These are phyloP conservation scores for Vigna radiata DNA, from an alignment of 306 rosid species.

Conservation along the genomic window DNA sequence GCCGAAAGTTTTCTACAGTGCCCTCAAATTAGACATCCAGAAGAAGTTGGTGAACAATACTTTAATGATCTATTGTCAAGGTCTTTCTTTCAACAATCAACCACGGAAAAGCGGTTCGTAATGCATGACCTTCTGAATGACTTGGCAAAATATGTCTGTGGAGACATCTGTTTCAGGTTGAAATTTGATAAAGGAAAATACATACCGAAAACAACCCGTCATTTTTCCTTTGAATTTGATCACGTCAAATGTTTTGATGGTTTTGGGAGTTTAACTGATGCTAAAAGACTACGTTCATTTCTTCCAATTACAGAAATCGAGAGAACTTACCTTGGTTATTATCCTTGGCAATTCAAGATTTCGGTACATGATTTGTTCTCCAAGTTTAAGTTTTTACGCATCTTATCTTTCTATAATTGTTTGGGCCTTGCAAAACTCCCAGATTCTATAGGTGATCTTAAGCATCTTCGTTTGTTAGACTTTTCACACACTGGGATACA, in stretches of 20 bases:
- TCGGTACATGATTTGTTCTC: background rate
- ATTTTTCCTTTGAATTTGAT: background rate
- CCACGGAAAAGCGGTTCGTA: rapidly evolving
- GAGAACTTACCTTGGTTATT: too few species aligned
- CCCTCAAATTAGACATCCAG: background rate
- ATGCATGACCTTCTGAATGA: background rate
- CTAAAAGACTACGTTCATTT: background rate
- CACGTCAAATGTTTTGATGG: background rate
- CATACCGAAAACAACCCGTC: background rate
- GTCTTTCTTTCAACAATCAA: background rate
- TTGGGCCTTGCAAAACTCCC: background rate
- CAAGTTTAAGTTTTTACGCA: background rate
- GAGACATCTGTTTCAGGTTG: background rate
- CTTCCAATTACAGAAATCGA: background rate
- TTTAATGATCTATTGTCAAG: background rate
- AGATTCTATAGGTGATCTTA: background rate
- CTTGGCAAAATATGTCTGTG: background rate
- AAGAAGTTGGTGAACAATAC: background rate
- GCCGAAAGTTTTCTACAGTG: background rate
- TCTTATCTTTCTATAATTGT: background rate
- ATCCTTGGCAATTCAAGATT: background rate
- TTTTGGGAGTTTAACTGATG: background rate
- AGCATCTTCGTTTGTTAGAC: background rate
- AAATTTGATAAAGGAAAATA: background rate
- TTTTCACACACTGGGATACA: background rate